Evolutionary conservation across 2,329 filamentous ascomycete genomes (phyloP), one percentile per base, ranked within the genome.

Genomic region (Endothia cerciana): DNA sequence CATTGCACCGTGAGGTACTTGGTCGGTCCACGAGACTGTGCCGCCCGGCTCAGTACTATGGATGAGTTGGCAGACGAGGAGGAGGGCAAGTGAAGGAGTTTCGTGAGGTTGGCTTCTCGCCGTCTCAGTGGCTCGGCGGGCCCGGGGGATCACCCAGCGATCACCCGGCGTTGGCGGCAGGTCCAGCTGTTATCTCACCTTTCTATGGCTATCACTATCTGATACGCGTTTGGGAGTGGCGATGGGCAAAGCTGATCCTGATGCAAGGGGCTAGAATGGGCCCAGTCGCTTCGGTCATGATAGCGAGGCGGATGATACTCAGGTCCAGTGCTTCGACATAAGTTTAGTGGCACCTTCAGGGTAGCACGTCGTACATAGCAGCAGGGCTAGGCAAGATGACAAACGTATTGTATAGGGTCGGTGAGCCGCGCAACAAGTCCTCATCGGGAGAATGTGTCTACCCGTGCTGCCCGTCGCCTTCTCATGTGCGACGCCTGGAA

Each of bases 81-180:
- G 40, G 40, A 56, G 45, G 33, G 51, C 33, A 53, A 30, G 38
- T 56, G 22, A 13, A 30, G 30, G 45, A 51, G 65, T 62, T 60
- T 67, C 59, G 62, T 36, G 25, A 55, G 5, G 25, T n/a, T 51
- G n/a, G 30, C 43, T 53, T 13, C 51, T 41, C 28, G 22, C 51
- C 58, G 47, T 58, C 62, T 62, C 51, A 62, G 64, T 67, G 62
- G 62, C 47, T 57, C 57, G 59, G 49, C 38, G n/a, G 45, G 38
- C 38, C 51, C 51, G 10, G 43, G 41, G 51, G 55, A 65, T 62
- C 64, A 36, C 49, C 47, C 22, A 19, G 15, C 22, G 41, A 49
- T 63, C 53, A 58, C 38, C 8, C 36, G 28, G 30, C 17, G 33
- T 25, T 49, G 53, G 62, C 47, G 53, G 36, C 17, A 40, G 17